These are phyloP conservation scores for Dactylellina parvicollis DNA, from an alignment of 2,329 filamentous ascomycete species.

Conservation along the genomic window DNA sequence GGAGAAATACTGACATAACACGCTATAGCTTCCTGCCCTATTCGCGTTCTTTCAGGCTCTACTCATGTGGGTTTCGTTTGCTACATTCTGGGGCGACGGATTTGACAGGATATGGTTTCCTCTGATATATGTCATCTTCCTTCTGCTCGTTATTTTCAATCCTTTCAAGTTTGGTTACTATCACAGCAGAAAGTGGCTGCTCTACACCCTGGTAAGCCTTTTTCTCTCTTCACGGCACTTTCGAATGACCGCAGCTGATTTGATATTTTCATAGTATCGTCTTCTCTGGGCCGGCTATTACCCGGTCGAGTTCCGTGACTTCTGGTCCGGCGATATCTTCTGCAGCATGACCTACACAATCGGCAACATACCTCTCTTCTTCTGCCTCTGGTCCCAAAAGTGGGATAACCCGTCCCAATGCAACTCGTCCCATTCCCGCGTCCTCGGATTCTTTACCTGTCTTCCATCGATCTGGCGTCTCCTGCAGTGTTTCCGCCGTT, in stretches of 20 bases:
- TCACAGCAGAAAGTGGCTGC: conserved; percentile 82
- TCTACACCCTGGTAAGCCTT: conserved; percentile 76
- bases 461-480: conserved; percentile 90
- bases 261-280: conserved; percentile 68
- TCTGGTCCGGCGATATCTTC: conserved; percentile 97
- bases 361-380: conserved; percentile 90
- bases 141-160: conserved; percentile 75
- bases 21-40: conserved; percentile 76
- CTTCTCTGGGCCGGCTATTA: conserved; percentile 85
- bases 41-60: conserved; percentile 81
- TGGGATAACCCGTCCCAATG: conserved; percentile 81
- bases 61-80: conserved; percentile 90
- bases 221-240: conserved; percentile 55
- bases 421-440: conserved; percentile 83
- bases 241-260: conserved; percentile 63
- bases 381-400: conserved; percentile 84
- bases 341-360: conserved; percentile 92
- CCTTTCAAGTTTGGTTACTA: conserved; percentile 79
- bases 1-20: conserved; percentile 51
- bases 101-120: conserved; percentile 83
- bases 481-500: conserved; percentile 89
- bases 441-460: conserved; percentile 84
- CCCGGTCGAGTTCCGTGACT: conserved; percentile 95
- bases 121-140: conserved; percentile 77
- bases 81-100: conserved; percentile 56